Base-by-base conservation (phyloP, 1,284 basidiomycete species). In the Austroboletus niveus region DNA sequence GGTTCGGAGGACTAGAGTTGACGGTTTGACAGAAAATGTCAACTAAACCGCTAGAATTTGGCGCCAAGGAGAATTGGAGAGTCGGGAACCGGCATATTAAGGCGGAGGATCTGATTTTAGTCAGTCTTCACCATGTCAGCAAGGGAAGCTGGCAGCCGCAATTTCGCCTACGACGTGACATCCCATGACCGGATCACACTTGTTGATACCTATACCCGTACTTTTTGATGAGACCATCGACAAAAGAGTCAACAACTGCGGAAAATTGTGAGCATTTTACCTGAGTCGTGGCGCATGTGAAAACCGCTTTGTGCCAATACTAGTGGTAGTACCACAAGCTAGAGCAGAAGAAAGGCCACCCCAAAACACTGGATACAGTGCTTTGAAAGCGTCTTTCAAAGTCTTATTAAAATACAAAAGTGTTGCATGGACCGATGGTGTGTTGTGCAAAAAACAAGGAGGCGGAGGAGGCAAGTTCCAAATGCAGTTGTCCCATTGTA, bases 121-220 rank as follows among this genome's bases (percentile, higher is more conserved):
- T 89, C 62, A 84, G 84, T 58, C 77, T 88, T 47, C 83, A 87
- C 70, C 86, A 89, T 58, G 85, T 88, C 48, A 86, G 82, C 22
- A 79, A 84, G 72, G 86, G 87, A 29, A 83, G 79, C 57, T 89
- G 87, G 86, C 86, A 88, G 60, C 85, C 84, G 30, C 84, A 87
- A 47, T 68, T 87, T 38, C 76, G 82, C 58, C 72, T 87, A 35
- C 47, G 43, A 11, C 39, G 27, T 38, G 41, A 47, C 14, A 31
- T 51, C 27, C 12, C 17, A 29, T 36, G 39, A 29, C 8, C 27
- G 27, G 27, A 29, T 6, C 27, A 8, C 27, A 29, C 5, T 29
- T 29, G 27, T 29, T 29, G 27, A 29, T 6, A 29, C 27, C 1
- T 29, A 29, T 29, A 29, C 27, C 27, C 27, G 6, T 29, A 29